A percentile compares a stretch with the other conserved stretches of the same genome.
Conservation (phyloP, 495 filamentous ascomycete species). For the Penicillium mononematosum region DNA sequence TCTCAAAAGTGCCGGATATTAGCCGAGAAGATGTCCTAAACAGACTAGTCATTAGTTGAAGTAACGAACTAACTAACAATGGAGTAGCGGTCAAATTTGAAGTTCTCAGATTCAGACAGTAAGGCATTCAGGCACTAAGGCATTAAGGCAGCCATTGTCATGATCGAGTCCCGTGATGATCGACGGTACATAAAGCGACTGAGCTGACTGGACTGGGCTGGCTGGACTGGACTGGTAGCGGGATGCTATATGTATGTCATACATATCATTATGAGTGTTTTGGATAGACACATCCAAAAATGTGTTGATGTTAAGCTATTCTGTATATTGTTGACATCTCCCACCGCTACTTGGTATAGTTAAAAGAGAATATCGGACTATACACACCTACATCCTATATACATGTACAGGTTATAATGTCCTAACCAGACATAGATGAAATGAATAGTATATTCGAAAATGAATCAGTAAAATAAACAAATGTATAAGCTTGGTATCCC, state of each 20-base stretch:
- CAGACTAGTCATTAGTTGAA: too few species aligned
- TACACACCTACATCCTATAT: not conserved
- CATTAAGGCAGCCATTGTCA: not conserved
- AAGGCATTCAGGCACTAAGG: conserved; percentile 1
- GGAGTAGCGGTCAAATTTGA: too few species aligned
- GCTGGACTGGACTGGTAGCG: not conserved
- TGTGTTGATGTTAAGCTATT: not conserved
- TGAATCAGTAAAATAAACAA: not conserved
- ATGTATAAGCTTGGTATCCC: conserved; percentile 1
- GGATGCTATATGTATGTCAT: conserved; percentile 10
- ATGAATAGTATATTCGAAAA: not conserved
- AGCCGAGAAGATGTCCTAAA: too few species aligned
- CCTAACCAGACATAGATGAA: not conserved
- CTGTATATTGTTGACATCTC: not conserved
- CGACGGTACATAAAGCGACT: conserved; percentile 5
- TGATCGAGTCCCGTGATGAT: not conserved
- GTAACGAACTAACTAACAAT: too few species aligned
- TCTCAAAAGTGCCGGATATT: too few species aligned
- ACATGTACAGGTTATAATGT: not conserved
- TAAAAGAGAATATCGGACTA: not conserved
- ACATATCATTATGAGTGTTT: not conserved
- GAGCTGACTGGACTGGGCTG: not conserved
- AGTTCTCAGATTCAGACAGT: not conserved
- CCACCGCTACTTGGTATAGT: conserved; percentile 2
- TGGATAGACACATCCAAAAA: not conserved